A percentile compares a stretch with the other conserved stretches of the same genome.
phyloP scores from a whole-genome alignment of 768 basidiomycete species.

The Boletus barrowsii region DNA sequence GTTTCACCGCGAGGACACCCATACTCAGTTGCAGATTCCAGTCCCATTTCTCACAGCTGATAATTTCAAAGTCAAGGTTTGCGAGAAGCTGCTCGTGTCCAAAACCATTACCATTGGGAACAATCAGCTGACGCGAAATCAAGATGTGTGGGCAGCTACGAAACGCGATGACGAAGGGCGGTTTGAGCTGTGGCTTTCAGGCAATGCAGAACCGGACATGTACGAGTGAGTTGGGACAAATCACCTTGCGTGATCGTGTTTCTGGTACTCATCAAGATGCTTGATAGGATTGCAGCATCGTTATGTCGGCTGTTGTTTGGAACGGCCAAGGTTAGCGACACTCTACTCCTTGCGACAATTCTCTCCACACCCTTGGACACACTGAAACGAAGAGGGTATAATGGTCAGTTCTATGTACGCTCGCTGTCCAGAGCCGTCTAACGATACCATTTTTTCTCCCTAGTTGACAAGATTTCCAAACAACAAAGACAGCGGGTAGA shows the following conservation, averaged over 20 bases:
- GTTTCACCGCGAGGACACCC: slow-evolving; percentile 69
- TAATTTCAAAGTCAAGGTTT: slow-evolving; percentile 64
- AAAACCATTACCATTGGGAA: slow-evolving; percentile 55
- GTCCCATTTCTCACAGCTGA: slow-evolving; percentile 54
- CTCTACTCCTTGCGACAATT: slow-evolving; percentile 47
- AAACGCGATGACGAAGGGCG: slow-evolving; percentile 45
- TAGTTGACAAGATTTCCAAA: slow-evolving; percentile 45
- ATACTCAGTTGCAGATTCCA: slow-evolving; percentile 48
- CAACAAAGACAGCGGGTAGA: background rate
- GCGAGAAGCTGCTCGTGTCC: slow-evolving; percentile 55
- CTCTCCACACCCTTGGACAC: slow-evolving; percentile 75
- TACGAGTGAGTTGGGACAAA: slow-evolving; percentile 65
- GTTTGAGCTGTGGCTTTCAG: slow-evolving; percentile 70
- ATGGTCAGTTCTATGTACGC: background rate
- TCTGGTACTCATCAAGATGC: background rate
- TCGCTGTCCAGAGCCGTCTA: no score
- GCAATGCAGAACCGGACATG: slow-evolving; percentile 72
- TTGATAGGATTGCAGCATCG: slow-evolving; percentile 69
- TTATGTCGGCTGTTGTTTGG: slow-evolving; percentile 76
- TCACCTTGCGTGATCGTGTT: background rate
- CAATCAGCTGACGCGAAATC: slow-evolving; percentile 44
- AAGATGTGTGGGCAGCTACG: slow-evolving; percentile 70
- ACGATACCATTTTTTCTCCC: slow-evolving; percentile 26
- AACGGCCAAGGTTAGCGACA: slow-evolving; percentile 75
- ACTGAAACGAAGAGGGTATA: background rate